Base-by-base conservation (phyloP, 2,329 filamentous ascomycete genomes). In the Phaeosphaeriaceae sp. region DNA sequence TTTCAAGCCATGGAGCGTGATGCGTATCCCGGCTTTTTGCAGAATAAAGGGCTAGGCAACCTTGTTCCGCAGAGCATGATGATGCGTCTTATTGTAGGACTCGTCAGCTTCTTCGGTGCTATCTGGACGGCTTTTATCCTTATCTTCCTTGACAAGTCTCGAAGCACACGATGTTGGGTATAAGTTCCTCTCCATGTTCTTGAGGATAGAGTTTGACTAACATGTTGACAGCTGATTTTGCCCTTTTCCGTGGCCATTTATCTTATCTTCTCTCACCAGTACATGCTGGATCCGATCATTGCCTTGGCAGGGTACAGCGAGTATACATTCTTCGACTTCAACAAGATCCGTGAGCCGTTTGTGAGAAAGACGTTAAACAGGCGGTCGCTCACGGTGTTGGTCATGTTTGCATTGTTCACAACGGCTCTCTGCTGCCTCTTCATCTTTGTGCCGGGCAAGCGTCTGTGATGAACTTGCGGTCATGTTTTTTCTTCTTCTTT, bases 1-100 rank as follows among this genome's bases (percentile, higher is more conserved):
- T 99, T 97, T 74, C 95, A 99, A 76, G 95, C 95, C 28, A 99
- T 99, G 94, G 95, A 99, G 77, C 86, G 95, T 47, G 94, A 99
- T 77, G 94, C 95, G n/a, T 99, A 96, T 71, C 94, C 95, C 0
- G 93, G 93, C 1, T 99, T 99, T 76, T 81, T 99, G 50, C 85
- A 93, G 68, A 90, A 91, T 77, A 97, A 97, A 77, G 94, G 94
- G 2, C 81, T 99, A 18, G 95, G 95, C 52, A 99, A 99, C 68
- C 82, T 99, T 12, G 93, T 99, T 21, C 94, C 93, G 3, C 86
- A 93, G 13, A 96, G 91, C 38, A 87, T 96, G 60, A 85, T 97
- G 68, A 81, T 95, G 61, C 84, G 94, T 45, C 79, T 97, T 42
- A 91, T 96, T 37, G 72, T 96, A 60, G 94, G 93, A 29, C 81